Percentiles rank a stretch among this genome's conserved stretches.
Evolutionary conservation across 371 early-diverging fungal genomes (phyloP).

Genomic region (Funneliformis caledonium): DNA sequence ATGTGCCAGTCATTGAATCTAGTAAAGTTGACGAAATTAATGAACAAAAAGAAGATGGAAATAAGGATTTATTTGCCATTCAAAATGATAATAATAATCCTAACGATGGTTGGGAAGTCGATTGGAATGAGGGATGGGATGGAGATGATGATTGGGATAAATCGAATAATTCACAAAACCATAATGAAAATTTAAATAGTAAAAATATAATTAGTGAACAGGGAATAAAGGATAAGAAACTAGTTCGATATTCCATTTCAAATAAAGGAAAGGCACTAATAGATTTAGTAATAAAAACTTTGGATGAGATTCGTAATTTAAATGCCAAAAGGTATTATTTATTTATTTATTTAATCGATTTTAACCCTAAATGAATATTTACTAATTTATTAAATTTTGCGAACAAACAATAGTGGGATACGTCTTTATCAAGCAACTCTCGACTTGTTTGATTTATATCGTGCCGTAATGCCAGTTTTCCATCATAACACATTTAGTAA

Average conservation of each 20-base stretch:
- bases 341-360: background rate
- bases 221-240: background rate
- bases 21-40: background rate
- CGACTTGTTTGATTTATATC: conserved; percentile 36
- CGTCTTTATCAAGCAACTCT: conserved; percentile 34
- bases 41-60: background rate
- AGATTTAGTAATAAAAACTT: conserved; percentile 19
- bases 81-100: background rate
- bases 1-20: background rate
- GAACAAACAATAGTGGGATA: background rate
- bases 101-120: conserved; percentile 39
- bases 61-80: background rate
- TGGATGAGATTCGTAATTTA: conserved; percentile 23
- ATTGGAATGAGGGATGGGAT: conserved; percentile 37
- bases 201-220: background rate
- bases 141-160: conserved; percentile 18
- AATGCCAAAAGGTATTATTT: conserved; percentile 31
- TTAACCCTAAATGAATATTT: background rate
- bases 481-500: conserved; percentile 27
- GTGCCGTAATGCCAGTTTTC: conserved; percentile 36
- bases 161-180: background rate
- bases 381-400: background rate
- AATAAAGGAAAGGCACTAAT: conserved; percentile 30
- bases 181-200: background rate
- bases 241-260: conserved; percentile 30